A percentile compares a stretch with the other conserved stretches of the same genome.
These are phyloP conservation scores for Candida namnaoensis DNA, from an alignment of 805 yeast species.

Conservation along the genomic window DNA sequence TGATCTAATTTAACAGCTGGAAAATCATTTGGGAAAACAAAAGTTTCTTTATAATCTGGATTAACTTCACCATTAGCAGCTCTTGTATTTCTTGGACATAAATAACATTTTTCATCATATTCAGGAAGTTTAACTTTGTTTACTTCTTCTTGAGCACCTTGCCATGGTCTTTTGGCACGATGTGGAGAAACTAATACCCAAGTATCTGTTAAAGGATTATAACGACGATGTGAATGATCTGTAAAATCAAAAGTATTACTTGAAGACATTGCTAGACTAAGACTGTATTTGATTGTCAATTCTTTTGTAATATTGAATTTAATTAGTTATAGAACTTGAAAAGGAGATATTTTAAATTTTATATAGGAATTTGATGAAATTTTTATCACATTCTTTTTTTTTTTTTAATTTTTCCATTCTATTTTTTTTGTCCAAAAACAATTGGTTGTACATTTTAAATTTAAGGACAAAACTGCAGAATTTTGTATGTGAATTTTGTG, in stretches of 20 bases:
- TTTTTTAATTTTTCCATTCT: no score
- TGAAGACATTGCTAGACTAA: no score
- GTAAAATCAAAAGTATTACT: slow-evolving; percentile 32
- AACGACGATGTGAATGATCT: slow-evolving; percentile 60
- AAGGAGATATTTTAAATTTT: no score
- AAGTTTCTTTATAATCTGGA: slow-evolving; percentile 50
- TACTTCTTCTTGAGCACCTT: slow-evolving; percentile 57
- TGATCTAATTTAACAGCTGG: slow-evolving; percentile 59
- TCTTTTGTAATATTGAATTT: no score
- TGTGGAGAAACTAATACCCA: slow-evolving; percentile 73
- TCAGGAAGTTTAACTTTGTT: slow-evolving; percentile 33
- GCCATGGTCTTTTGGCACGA: slow-evolving; percentile 75
- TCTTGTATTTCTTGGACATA: slow-evolving; percentile 65
- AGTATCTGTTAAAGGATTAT: slow-evolving; percentile 58
- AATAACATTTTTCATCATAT: slow-evolving; percentile 58
- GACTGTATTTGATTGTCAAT: no score
- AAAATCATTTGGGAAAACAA: slow-evolving; percentile 57
- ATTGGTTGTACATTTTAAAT: no score
- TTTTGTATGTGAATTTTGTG: no score
- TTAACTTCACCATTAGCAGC: slow-evolving; percentile 49
- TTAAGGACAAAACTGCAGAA: no score
- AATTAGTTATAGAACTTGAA: no score
- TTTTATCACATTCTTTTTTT: no score
- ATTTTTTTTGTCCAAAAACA: no score
- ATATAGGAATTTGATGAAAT: no score